phyloP scores from a whole-genome alignment of 257 asterid species.

The Dorcoceras hygrometricum region DNA sequence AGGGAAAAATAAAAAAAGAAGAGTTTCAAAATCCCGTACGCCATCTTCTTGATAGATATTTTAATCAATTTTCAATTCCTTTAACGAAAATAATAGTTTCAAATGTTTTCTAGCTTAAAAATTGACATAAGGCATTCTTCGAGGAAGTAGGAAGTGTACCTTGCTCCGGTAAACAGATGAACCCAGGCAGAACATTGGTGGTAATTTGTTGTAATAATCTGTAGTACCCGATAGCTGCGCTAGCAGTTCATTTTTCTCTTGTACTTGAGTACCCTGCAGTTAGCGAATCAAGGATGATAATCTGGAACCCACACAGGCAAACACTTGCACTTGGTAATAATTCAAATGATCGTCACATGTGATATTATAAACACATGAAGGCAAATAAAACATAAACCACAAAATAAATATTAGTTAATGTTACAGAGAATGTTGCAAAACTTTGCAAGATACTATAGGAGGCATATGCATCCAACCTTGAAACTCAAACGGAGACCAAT shows the following conservation, averaged over 20 bases:
- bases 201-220: slow-evolving; percentile 53
- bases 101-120: no score
- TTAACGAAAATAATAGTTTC: no score
- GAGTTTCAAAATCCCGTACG: no score
- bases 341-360: not conserved
- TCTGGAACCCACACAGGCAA: not conserved
- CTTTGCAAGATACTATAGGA: not conserved
- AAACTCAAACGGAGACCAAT: not conserved
- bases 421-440: not conserved
- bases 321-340: not conserved
- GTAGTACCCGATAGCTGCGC: slow-evolving; percentile 41
- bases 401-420: no score
- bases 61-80: no score
- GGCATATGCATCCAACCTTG: not conserved
- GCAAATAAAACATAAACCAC: not conserved
- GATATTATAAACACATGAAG: not conserved
- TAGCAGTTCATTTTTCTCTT: slow-evolving; percentile 68
- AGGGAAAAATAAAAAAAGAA: no score
- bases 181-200: slow-evolving; percentile 68
- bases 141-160: slow-evolving; percentile 30
- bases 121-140: no score
- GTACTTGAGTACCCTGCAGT: slow-evolving; percentile 78
- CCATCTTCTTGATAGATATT: not conserved
- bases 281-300: slow-evolving; percentile 10
- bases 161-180: slow-evolving; percentile 72